phyloP scores from a whole-genome alignment of 257 asterid species.

The Nicotiana paniculata region DNA sequence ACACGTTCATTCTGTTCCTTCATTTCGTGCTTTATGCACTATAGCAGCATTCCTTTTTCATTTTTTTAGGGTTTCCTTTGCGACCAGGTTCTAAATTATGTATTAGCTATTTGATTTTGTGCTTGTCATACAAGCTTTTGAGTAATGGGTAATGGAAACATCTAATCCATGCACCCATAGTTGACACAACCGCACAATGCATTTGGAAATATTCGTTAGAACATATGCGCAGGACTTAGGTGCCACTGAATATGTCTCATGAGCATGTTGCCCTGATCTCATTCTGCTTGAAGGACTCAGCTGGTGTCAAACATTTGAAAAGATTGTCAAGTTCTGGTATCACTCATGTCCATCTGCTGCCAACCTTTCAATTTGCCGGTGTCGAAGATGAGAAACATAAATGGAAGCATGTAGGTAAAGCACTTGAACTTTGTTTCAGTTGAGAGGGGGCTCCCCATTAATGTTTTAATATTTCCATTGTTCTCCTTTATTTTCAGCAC shows the following conservation, averaged over 20 bases:
- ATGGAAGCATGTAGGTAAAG: conserved; percentile 72
- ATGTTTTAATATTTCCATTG: not conserved
- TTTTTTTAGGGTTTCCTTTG: not conserved
- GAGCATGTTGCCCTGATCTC: not conserved
- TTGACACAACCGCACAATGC: not conserved
- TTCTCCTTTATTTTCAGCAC: not conserved
- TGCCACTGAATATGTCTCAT: conserved; percentile 1
- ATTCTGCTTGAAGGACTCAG: conserved; percentile 63
- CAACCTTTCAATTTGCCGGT: conserved; percentile 87
- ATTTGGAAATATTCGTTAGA: not conserved
- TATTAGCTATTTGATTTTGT: conserved; percentile 1
- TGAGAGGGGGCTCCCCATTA: not conserved
- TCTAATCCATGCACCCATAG: not conserved
- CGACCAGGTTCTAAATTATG: not conserved
- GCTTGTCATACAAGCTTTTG: not conserved
- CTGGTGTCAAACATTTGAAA: conserved; percentile 75
- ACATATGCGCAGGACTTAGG: not conserved
- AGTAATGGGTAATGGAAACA: not conserved
- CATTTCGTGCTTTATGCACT: not conserved
- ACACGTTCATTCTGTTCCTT: not conserved
- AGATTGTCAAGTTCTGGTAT: conserved; percentile 76
- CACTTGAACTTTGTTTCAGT: not conserved
- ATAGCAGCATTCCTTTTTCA: not conserved
- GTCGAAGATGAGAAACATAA: conserved; percentile 74
- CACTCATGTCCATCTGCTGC: conserved; percentile 84